phyloP scores from a whole-genome alignment of 768 basidiomycete species.

The Gelatoporia subvermispora region DNA sequence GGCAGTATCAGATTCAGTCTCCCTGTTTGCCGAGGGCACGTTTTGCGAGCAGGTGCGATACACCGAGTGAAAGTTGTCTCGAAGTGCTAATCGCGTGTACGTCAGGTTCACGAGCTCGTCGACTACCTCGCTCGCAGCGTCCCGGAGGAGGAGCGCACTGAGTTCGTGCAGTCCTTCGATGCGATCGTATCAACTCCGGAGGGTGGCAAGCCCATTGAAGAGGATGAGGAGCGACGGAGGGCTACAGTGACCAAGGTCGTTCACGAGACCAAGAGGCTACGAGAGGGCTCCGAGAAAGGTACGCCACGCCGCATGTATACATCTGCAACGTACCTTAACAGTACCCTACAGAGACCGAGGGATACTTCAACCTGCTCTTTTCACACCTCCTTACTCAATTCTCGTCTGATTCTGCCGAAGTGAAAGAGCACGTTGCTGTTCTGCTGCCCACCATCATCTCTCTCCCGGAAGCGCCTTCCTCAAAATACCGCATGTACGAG shows the following conservation, averaged over 20 bases:
- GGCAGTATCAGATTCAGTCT: constrained; percentile 69
- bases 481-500: constrained; percentile 78
- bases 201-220: constrained; percentile 46
- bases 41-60: constrained; percentile 74
- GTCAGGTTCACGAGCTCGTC: constrained; percentile 71
- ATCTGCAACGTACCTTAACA: constrained; percentile 1
- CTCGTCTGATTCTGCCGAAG: constrained; percentile 48
- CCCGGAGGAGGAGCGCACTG: constrained; percentile 63
- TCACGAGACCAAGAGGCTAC: constrained; percentile 58
- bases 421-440: constrained; percentile 41
- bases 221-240: constrained; percentile 49
- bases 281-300: constrained; percentile 80
- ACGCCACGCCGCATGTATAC: constrained; percentile 18
- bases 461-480: constrained; percentile 45
- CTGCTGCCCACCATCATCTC: constrained; percentile 54
- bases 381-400: constrained; percentile 66
- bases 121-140: constrained; percentile 64
- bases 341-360: constrained; percentile 61
- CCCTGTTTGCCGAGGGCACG: constrained; percentile 84
- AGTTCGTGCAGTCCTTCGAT: constrained; percentile 63
- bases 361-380: constrained; percentile 81
- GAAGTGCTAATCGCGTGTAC: constrained; percentile 5
- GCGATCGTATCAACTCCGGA: constrained; percentile 49
- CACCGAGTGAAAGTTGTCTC: not conserved
- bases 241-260: constrained; percentile 57